Evolutionary conservation across 2,329 filamentous ascomycete genomes (phyloP).

Genomic region (Cercospora beticola): DNA sequence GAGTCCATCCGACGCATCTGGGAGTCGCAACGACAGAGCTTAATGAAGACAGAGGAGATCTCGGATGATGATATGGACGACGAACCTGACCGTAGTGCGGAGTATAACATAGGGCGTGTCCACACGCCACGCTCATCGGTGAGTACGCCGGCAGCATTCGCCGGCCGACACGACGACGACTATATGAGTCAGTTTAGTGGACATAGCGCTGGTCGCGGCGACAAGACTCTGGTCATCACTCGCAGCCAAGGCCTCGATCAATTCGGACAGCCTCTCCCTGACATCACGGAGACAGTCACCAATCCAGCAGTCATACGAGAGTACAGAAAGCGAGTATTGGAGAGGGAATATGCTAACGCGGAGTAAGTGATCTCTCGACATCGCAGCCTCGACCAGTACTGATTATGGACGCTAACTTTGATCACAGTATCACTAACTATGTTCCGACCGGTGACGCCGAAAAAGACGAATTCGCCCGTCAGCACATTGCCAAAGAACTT

Average conservation of each 20-base stretch:
- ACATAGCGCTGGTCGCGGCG: constrained; percentile 48
- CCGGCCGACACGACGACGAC: constrained; percentile 70
- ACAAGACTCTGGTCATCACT: constrained; percentile 70
- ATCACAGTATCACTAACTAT: constrained; percentile 47
- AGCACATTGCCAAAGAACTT: constrained; percentile 69
- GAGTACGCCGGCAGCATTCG: constrained; percentile 55
- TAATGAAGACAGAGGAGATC: constrained; percentile 71
- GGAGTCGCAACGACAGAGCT: constrained; percentile 78
- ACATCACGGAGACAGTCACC: constrained; percentile 30
- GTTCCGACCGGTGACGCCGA: constrained; percentile 67
- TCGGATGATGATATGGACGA: constrained; percentile 71
- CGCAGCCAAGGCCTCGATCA: constrained; percentile 62
- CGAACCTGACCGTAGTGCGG: constrained; percentile 51
- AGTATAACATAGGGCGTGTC: constrained; percentile 40
- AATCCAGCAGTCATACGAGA: constrained; percentile 85
- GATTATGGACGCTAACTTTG: neutral
- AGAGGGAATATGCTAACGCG: constrained; percentile 68
- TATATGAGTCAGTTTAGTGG: constrained; percentile 57
- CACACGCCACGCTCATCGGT: constrained; percentile 67
- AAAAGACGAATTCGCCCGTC: constrained; percentile 58
- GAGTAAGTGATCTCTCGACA: constrained; percentile 51
- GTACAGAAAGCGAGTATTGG: constrained; percentile 76
- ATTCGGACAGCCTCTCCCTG: constrained; percentile 54
- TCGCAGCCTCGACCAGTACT: neutral
- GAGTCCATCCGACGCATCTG: constrained; percentile 89